These are phyloP conservation scores for Emiliania huxleyi DNA, from an alignment of 78 protist species.

Conservation along the genomic window DNA sequence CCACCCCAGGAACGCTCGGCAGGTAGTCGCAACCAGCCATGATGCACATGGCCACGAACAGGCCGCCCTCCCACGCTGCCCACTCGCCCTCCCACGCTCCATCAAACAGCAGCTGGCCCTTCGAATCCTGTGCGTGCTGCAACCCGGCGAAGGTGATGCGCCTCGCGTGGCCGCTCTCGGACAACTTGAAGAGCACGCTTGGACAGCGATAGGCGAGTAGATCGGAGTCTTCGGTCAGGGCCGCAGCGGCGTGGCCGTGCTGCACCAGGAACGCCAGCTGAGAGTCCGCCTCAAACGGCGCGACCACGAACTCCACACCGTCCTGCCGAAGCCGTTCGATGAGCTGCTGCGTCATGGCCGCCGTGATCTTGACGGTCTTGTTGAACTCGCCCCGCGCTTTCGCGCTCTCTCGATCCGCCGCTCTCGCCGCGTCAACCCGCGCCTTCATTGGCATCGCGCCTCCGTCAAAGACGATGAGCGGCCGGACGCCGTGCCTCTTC, in stretches of 20 bases:
- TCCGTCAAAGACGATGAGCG: constrained; percentile 89
- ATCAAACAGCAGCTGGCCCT: not conserved
- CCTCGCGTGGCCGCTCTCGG: not conserved
- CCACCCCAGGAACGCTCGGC: constrained; percentile 80
- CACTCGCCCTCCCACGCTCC: not conserved
- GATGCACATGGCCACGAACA: constrained; percentile 70
- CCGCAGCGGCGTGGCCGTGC: constrained; percentile 46
- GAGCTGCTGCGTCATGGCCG: not conserved
- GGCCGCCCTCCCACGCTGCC: not conserved
- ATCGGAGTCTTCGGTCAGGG: constrained; percentile 96
- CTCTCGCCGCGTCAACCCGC: constrained; percentile 58
- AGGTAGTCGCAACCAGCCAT: constrained; percentile 96
- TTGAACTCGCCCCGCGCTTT: not conserved
- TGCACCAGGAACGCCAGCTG: constrained; percentile 36
- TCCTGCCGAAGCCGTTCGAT: not conserved
- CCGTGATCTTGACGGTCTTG: not conserved
- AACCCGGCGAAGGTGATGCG: not conserved
- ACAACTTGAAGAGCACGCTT: not conserved
- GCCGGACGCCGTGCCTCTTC: constrained; percentile 54
- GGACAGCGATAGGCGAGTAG: constrained; percentile 83
- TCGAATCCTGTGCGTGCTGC: not conserved
- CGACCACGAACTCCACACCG: constrained; percentile 9
- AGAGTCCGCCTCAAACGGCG: constrained; percentile 66
- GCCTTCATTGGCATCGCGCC: constrained; percentile 77
- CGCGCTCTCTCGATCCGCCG: not conserved